Conservation (phyloP, 176 grass and related monocot species). For the Oryza glaberrima region DNA sequence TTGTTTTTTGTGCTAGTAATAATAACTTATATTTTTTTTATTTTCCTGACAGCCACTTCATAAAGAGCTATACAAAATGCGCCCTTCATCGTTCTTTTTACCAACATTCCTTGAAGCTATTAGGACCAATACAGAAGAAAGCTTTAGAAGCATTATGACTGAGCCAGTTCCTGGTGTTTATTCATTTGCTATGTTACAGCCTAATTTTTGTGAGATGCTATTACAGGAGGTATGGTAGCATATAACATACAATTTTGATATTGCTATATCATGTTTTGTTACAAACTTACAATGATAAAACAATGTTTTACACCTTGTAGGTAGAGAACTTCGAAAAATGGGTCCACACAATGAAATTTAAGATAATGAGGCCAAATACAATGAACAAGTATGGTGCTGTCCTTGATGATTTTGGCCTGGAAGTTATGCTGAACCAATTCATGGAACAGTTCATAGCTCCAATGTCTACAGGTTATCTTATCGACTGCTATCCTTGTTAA, state of each 20-base stretch:
- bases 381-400: slow-evolving; percentile 99
- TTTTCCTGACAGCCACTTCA: slow-evolving; percentile 73
- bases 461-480: slow-evolving; percentile 74
- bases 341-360: slow-evolving; percentile 79
- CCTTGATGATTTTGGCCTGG: slow-evolving; percentile 97
- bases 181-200: slow-evolving; percentile 94
- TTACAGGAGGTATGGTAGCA: slow-evolving; percentile 74
- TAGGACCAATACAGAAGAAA: slow-evolving; percentile 76
- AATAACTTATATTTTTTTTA: slow-evolving; percentile 10
- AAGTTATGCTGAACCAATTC: slow-evolving; percentile 86
- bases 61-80: slow-evolving; percentile 77
- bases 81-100: slow-evolving; percentile 81
- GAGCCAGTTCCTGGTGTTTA: slow-evolving; percentile 88
- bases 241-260: slow-evolving; percentile 10
- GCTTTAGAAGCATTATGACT: slow-evolving; percentile 80
- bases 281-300: background rate
- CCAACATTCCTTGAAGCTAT: slow-evolving; percentile 85
- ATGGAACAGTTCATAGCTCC: slow-evolving; percentile 92
- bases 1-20: slow-evolving; percentile 17
- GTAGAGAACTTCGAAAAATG: slow-evolving; percentile 97
- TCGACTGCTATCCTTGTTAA: slow-evolving; percentile 11
- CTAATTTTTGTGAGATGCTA: slow-evolving; percentile 81
- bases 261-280: slow-evolving; percentile 20
- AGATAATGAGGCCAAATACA: slow-evolving; percentile 99
- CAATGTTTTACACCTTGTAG: slow-evolving; percentile 53